phyloP scores from a whole-genome alignment of 2,329 filamentous ascomycete genomes.

The Arthrobotrys conoides region DNA sequence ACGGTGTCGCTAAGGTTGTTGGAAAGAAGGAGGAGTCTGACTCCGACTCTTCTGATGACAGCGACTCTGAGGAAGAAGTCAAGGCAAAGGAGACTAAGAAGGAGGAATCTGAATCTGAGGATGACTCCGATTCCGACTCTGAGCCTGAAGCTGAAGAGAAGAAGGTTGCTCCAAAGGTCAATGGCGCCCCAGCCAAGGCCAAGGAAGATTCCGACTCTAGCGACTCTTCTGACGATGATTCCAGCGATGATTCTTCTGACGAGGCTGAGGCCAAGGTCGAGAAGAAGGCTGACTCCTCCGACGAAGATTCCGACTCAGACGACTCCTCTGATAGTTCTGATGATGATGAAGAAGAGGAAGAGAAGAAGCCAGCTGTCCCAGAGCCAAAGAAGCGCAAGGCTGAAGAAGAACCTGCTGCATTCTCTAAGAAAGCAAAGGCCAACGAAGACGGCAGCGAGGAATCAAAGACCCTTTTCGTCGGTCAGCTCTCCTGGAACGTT shows the following conservation, averaged over 20 bases:
- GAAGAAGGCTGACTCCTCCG: conserved; percentile 65
- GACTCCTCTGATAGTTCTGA: conserved; percentile 66
- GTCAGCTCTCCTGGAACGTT: conserved; percentile 90
- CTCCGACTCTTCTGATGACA: conserved; percentile 60
- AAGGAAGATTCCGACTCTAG: conserved; percentile 38
- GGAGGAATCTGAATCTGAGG: conserved; percentile 16
- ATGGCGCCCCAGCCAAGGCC: conserved; percentile 64
- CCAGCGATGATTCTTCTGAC: conserved; percentile 62
- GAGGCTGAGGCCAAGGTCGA: conserved; percentile 65
- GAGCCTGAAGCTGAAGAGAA: conserved; percentile 65
- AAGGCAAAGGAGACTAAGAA: conserved; percentile 50
- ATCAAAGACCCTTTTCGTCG: conserved; percentile 83
- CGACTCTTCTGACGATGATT: conserved; percentile 65
- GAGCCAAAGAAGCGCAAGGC: conserved; percentile 78
- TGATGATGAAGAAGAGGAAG: conserved; percentile 63
- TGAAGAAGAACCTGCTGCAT: conserved; percentile 70
- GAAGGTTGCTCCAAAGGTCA: conserved; percentile 62
- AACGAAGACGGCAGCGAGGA: conserved; percentile 65
- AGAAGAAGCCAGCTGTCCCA: conserved; percentile 64
- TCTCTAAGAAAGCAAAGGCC: conserved; percentile 78
- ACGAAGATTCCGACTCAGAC: conserved; percentile 67
- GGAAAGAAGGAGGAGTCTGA: conserved; percentile 50
- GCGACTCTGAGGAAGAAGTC: conserved; percentile 64
- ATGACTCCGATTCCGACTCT: conserved; percentile 22
- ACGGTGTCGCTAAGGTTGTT: conserved; percentile 67